phyloP scores from a whole-genome alignment of 2,329 filamentous ascomycete genomes.

The Fusarium sp. region DNA sequence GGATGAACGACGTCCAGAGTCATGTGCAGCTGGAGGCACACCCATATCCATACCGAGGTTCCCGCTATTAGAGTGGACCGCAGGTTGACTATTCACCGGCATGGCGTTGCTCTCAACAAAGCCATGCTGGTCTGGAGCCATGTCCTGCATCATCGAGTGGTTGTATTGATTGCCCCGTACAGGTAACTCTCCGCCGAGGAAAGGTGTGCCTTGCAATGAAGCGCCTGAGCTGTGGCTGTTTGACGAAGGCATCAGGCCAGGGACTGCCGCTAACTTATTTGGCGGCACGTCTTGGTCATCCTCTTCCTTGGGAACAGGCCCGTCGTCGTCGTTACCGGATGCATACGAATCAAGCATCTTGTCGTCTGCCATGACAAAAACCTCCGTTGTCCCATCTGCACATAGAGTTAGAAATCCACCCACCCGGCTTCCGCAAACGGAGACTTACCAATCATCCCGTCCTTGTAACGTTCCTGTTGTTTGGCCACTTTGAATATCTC shows the following conservation, averaged over 20 bases:
- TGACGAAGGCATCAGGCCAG: slow-evolving; percentile 47
- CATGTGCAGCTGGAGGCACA: slow-evolving; percentile 54
- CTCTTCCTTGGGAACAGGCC: slow-evolving; percentile 53
- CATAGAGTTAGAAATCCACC: slow-evolving; percentile 4
- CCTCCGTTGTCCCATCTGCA: slow-evolving; percentile 56
- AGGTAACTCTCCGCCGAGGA: slow-evolving; percentile 54
- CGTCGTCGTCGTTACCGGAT: slow-evolving; percentile 57
- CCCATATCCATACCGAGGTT: slow-evolving; percentile 55
- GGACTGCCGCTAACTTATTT: slow-evolving; percentile 45
- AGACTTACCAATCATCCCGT: slow-evolving; percentile 64
- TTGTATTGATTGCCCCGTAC: slow-evolving; percentile 53
- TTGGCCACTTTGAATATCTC: slow-evolving; percentile 70
- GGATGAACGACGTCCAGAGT: slow-evolving; percentile 56
- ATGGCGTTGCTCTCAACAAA: slow-evolving; percentile 52
- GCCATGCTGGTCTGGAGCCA: slow-evolving; percentile 51
- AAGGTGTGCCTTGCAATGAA: slow-evolving; percentile 45
- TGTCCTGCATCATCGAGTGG: slow-evolving; percentile 53
- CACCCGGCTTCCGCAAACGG: background rate
- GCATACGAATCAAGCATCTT: slow-evolving; percentile 57
- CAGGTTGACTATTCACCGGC: slow-evolving; percentile 45
- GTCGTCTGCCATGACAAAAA: slow-evolving; percentile 62
- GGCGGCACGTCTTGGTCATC: slow-evolving; percentile 52
- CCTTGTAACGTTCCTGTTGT: slow-evolving; percentile 63
- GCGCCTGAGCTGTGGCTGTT: slow-evolving; percentile 49
- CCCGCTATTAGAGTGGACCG: slow-evolving; percentile 46